Base-by-base conservation (phyloP, 2,329 filamentous ascomycete species). In the Colletotrichum sp. region DNA sequence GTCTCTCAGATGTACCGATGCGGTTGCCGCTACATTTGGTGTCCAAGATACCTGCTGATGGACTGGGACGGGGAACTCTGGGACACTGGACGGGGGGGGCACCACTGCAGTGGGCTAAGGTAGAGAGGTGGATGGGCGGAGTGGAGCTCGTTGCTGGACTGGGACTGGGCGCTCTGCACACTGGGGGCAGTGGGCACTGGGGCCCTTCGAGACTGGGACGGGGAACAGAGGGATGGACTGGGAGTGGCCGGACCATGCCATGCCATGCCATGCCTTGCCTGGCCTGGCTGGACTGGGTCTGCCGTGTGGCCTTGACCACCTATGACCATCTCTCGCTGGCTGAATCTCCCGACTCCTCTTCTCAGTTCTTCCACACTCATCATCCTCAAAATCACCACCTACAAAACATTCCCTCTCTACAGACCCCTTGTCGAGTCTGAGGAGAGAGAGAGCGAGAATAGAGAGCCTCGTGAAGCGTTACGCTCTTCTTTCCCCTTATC, bases 401-500 rank as follows among this genome's bases (percentile, higher is more conserved):
- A 73, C 67, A 61, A 58, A 63, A 56, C 43, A 63, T 68, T 52
- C 69, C 67, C 75, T 77, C 76, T 75, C 72, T 73, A 69, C 68
- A 71, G 71, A 21, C 69, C 68, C 72, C 36, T 73, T 52, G 61
- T 66, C 61, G 66, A 76, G 74, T 75, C 73, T 75, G 73, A 73
- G 62, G 73, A 75, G 73, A 73, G 73, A 76, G 75, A 79, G 65
- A 78, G 32, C 76, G 76, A 80, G 75, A 77, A 76, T 73, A 74
- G 76, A 79, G 61, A 78, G 36, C 63, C 32, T 58, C 36, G 58
- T 69, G 73, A 75, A 73, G 69, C 70, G 69, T 68, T 26, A 73
- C 48, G 32, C 62, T 79, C 79, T 77, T 74, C 77, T 75, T 76
- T 79, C 79, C 82, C 78, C 30, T 71, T 36, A 13, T 48, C 32